Conservation (phyloP, 306 rosid species). For the Begonia fuchsioides region DNA sequence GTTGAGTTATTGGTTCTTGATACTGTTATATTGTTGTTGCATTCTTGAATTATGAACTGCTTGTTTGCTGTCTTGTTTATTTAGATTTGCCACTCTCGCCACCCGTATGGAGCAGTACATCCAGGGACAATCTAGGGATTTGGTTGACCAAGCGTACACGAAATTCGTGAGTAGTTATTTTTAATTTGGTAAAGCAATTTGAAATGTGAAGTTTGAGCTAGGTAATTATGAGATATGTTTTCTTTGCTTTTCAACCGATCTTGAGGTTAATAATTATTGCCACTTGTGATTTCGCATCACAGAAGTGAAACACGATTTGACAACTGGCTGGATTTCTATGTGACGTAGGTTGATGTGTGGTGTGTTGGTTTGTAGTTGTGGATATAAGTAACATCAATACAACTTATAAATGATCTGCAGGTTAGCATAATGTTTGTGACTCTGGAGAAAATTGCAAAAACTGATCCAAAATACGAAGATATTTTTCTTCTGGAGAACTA, state of each 20-base stretch:
- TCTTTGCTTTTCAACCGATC: no score
- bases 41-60: no score
- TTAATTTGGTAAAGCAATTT: neutral
- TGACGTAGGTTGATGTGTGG: neutral
- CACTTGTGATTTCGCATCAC: no score
- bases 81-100: slow-evolving; percentile 91
- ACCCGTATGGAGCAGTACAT: slow-evolving; percentile 95
- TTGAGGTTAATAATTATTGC: no score
- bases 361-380: neutral
- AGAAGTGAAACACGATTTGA: no score
- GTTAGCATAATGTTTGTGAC: slow-evolving; percentile 95
- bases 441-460: slow-evolving; percentile 69
- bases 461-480: slow-evolving; percentile 81
- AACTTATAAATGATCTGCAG: slow-evolving; percentile 23
- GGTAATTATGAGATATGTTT: no score
- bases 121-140: slow-evolving; percentile 90
- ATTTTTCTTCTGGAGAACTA: slow-evolving; percentile 86
- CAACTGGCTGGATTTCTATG: no score
- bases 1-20: no score
- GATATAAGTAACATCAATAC: neutral
- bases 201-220: no score
- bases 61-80: no score
- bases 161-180: slow-evolving; percentile 57
- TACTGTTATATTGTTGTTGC: no score
- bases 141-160: slow-evolving; percentile 97